Conservation (phyloP, 257 asterid species). For the Gentiana dahurica region DNA sequence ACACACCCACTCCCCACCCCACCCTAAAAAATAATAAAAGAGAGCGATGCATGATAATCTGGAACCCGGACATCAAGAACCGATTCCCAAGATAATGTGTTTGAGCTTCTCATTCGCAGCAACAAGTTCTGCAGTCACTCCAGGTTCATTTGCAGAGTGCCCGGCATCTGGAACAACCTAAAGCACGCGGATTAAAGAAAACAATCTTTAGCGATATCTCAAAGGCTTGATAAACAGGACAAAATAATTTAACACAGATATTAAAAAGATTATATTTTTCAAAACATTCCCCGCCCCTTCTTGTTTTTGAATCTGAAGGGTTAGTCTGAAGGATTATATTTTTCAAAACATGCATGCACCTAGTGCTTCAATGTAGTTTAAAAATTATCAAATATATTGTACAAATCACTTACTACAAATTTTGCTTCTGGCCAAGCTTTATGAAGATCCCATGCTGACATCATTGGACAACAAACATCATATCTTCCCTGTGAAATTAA, state of each 20-base stretch:
- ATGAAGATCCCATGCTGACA: slow-evolving; percentile 99
- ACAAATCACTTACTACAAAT: slow-evolving; percentile 42
- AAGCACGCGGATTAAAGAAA: neutral
- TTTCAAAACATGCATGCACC: too few relatives aligned
- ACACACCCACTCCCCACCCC: too few relatives aligned
- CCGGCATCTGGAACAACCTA: slow-evolving; percentile 87
- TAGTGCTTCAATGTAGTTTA: neutral
- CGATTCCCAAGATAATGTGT: slow-evolving; percentile 17
- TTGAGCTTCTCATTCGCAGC: slow-evolving; percentile 82
- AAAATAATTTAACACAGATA: too few relatives aligned
- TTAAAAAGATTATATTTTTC: too few relatives aligned
- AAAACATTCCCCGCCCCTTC: neutral
- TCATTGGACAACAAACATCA: slow-evolving; percentile 87
- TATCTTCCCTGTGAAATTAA: slow-evolving; percentile 70
- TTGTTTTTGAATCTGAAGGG: neutral
- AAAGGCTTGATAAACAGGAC: too few relatives aligned
- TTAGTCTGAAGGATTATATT: too few relatives aligned
- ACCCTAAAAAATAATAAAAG: too few relatives aligned
- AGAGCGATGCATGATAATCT: too few relatives aligned
- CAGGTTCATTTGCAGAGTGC: slow-evolving; percentile 89
- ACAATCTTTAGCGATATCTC: too few relatives aligned
- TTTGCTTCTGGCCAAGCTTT: slow-evolving; percentile 98
- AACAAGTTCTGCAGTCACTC: slow-evolving; percentile 73
- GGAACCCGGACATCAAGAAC: neutral
- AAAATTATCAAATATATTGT: neutral